These are phyloP conservation scores for Silene conica DNA, from an alignment of 148 eudicot genomes.

Conservation along the genomic window DNA sequence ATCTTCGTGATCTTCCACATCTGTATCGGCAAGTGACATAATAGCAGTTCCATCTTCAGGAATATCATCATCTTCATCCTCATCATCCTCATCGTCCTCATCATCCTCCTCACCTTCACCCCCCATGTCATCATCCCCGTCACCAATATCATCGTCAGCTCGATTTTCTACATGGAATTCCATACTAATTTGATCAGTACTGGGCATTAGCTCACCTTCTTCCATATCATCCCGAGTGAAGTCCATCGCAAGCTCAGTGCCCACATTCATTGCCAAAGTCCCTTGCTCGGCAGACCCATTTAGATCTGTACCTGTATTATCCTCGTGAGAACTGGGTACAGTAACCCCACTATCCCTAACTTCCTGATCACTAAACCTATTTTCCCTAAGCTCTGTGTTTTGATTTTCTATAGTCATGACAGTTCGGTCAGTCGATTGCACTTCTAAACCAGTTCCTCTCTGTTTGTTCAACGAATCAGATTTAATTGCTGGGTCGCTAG, in stretches of 20 bases:
- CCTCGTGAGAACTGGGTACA: slow-evolving; percentile 39
- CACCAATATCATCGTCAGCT: slow-evolving; percentile 74
- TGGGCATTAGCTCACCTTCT: slow-evolving; percentile 52
- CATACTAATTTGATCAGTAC: slow-evolving; percentile 55
- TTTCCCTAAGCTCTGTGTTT: slow-evolving; percentile 35
- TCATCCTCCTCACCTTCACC: slow-evolving; percentile 87
- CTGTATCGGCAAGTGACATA: slow-evolving; percentile 94
- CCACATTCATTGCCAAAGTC: slow-evolving; percentile 30
- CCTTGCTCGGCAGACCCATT: slow-evolving; percentile 52
- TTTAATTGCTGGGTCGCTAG: slow-evolving; percentile 63
- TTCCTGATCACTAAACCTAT: slow-evolving; percentile 36
- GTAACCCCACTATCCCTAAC: slow-evolving; percentile 33
- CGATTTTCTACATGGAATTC: slow-evolving; percentile 75
- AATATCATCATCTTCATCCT: slow-evolving; percentile 93
- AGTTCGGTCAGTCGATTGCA: slow-evolving; percentile 44
- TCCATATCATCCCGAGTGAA: slow-evolving; percentile 74
- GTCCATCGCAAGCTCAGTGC: slow-evolving; percentile 54
- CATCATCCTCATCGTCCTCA: slow-evolving; percentile 64
- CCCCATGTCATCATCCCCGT: slow-evolving; percentile 93
- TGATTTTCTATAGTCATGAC: slow-evolving; percentile 29
- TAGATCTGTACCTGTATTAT: slow-evolving; percentile 32
- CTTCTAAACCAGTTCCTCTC: slow-evolving; percentile 44
- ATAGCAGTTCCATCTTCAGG: slow-evolving; percentile 88
- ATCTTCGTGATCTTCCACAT: slow-evolving; percentile 93
- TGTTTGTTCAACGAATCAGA: slow-evolving; percentile 65